Evolutionary conservation across 345 rosid genomes (phyloP).

Genomic region (Leavenworthia alabamica): DNA sequence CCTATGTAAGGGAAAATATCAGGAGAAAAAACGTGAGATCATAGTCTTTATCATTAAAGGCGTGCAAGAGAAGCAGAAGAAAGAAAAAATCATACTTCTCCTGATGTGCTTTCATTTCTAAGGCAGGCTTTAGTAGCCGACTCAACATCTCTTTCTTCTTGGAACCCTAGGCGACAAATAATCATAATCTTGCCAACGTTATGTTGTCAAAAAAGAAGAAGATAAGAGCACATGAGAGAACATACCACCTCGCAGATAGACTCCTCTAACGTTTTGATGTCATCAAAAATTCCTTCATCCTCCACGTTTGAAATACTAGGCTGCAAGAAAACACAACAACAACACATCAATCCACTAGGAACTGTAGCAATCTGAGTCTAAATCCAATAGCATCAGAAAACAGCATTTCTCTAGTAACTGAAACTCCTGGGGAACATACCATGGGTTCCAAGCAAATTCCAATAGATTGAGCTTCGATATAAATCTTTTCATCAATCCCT

Average conservation of each 20-base stretch:
- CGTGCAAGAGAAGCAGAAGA: conserved; percentile 16
- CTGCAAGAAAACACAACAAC: conserved; percentile 32
- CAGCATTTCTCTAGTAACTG: conserved; percentile 8
- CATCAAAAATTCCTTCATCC: conserved; percentile 53
- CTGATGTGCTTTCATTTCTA: conserved; percentile 57
- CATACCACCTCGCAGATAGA: conserved; percentile 63
- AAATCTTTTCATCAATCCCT: conserved; percentile 61
- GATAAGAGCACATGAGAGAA: conserved; percentile 14
- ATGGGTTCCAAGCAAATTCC: conserved; percentile 67
- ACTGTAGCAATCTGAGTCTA: not conserved
- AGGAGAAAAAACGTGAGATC: conserved; percentile 11
- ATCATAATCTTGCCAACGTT: not conserved
- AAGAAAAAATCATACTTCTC: conserved; percentile 47
- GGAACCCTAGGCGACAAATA: conserved; percentile 40
- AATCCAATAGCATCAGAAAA: not conserved
- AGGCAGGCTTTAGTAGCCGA: conserved; percentile 54
- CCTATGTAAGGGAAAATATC: conserved; percentile 35
- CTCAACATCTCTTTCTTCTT: conserved; percentile 62
- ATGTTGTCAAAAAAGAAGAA: not conserved
- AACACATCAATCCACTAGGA: conserved; percentile 10
- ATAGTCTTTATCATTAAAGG: not conserved
- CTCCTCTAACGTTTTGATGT: conserved; percentile 57
- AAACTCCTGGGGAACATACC: conserved; percentile 43
- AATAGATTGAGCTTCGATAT: conserved; percentile 71
- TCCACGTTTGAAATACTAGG: conserved; percentile 44